Base-by-base conservation (phyloP, 352 stramenopile species). In the Phytopythium helicoides region DNA sequence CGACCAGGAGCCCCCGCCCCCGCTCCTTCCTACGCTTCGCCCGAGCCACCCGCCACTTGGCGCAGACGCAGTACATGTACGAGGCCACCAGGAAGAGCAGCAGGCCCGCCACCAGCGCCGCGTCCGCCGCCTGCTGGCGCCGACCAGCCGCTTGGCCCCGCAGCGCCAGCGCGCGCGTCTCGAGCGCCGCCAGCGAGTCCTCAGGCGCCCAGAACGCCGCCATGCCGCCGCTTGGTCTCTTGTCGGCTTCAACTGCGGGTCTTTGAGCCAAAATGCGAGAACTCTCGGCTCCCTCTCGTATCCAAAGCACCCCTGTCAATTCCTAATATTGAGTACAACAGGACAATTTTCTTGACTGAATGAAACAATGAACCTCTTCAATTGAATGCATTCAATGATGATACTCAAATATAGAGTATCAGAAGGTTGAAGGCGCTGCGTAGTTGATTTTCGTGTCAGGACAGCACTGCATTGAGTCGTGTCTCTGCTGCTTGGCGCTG, bases 61-160 rank as follows among this genome's bases (percentile, higher is more conserved):
- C 86, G 48, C 74, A 71, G 55, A 70, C 68, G 47, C 66, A 86
- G 36, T 72, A 81, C 36, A 86, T 42, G 36, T 76, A 86, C 18
- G 64, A 84, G 22, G 60, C 61, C 28, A 62, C 64, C 49, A 88
- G 58, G 59, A 84, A 73, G n/a, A 73, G 22, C 38, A 70, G 40
- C 50, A 84, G 57, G 19, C 75, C 44, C 38, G 55, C 66, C 34
- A 86, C 54, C 41, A 83, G 54, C 21, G 77, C 45, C 21, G 62
- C 28, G 37, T 84, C 70, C 4, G 59, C 54, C 56, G 69, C 64
- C 37, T 75, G 66, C 44, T 62, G 63, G 22, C 54, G 54, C n/a
- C 38, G 39, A 12, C 37, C 23, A 2, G 16, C 14, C 28, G 28
- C 28, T 33, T 33, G 5, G 28, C 28, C 28, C 28, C 28, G 28